Percentiles rank a stretch among this genome's conserved stretches.
These are phyloP conservation scores for Wickerhamiella musiphila DNA, from an alignment of 805 yeast genomes.

Conservation along the genomic window DNA sequence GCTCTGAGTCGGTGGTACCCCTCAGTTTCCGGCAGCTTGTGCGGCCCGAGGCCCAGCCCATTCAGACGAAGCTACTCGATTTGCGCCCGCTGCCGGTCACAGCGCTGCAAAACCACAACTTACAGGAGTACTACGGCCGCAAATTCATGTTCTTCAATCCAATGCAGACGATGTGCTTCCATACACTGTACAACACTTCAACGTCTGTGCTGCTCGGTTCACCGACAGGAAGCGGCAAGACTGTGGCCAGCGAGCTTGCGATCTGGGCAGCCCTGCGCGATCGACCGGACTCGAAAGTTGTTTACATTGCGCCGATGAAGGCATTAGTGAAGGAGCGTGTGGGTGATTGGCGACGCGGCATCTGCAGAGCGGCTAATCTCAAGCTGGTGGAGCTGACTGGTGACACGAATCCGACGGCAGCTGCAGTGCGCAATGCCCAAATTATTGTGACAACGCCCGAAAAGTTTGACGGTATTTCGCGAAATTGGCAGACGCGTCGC, in stretches of 20 bases:
- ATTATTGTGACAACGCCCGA: slow-evolving; percentile 73
- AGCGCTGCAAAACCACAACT: slow-evolving; percentile 51
- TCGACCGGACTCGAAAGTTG: slow-evolving; percentile 63
- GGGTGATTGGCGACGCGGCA: slow-evolving; percentile 47
- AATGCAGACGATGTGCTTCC: slow-evolving; percentile 96
- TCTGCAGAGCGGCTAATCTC: slow-evolving; percentile 13
- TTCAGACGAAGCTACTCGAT: slow-evolving; percentile 62
- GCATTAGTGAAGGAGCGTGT: slow-evolving; percentile 73
- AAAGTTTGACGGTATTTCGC: slow-evolving; percentile 73
- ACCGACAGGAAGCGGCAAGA: slow-evolving; percentile 97
- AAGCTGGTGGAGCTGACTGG: slow-evolving; percentile 66
- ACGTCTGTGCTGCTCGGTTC: slow-evolving; percentile 84
- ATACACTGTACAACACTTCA: slow-evolving; percentile 63
- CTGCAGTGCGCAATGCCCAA: slow-evolving; percentile 49
- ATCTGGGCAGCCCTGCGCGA: slow-evolving; percentile 90
- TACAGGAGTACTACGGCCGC: slow-evolving; percentile 49
- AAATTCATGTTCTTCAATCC: slow-evolving; percentile 85
- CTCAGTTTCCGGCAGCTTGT: slow-evolving; percentile 83
- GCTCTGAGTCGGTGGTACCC: slow-evolving; percentile 56
- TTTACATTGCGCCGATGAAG: slow-evolving; percentile 80
- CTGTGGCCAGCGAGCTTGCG: slow-evolving; percentile 91
- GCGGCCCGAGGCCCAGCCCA: slow-evolving; percentile 72
- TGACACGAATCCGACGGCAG: slow-evolving; percentile 59
- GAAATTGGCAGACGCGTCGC: slow-evolving; percentile 67
- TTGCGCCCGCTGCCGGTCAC: slow-evolving; percentile 73